Percentiles rank a stretch among this genome's conserved stretches.
Evolutionary conservation across 73 alveolate species (phyloP).

Genomic region (Stentor roeselii): DNA sequence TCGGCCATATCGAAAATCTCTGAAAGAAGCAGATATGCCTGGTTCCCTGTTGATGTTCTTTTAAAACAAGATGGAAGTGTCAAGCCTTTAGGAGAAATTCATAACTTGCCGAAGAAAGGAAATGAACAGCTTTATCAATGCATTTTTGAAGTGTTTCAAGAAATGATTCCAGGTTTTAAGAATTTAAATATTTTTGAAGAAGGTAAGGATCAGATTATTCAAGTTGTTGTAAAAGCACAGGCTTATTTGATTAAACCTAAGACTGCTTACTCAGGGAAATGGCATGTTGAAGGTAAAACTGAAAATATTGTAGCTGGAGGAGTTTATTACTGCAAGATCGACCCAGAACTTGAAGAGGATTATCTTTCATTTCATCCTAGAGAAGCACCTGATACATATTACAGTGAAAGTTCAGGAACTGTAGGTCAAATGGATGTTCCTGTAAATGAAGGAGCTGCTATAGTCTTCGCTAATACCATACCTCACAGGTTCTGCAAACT

Average conservation of each 20-base stretch:
- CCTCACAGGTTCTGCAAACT: not conserved
- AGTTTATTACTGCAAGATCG: slow-evolving; percentile 13
- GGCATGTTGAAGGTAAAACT: slow-evolving; percentile 23
- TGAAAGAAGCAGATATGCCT: not conserved
- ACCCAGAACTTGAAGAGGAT: not conserved
- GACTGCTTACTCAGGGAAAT: slow-evolving; percentile 11
- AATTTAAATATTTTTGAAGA: not conserved
- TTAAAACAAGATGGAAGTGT: not conserved
- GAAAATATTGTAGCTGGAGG: slow-evolving; percentile 25
- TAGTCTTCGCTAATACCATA: not conserved
- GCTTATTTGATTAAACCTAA: not conserved
- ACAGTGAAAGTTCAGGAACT: not conserved
- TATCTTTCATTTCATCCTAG: not conserved
- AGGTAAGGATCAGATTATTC: not conserved
- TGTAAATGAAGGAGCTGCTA: not conserved
- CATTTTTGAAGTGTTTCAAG: not conserved
- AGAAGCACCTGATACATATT: slow-evolving; percentile 4
- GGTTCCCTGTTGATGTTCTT: slow-evolving; percentile 15
- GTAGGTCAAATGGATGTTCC: not conserved
- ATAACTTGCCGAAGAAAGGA: not conserved
- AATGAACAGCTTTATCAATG: not conserved
- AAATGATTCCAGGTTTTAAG: slow-evolving; percentile 16
- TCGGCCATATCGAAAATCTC: not conserved
- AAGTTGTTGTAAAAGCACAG: slow-evolving; percentile 10
- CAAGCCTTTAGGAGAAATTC: not conserved